Evolutionary conservation across 257 asterid species (phyloP), one percentile per base, ranked within the genome.

Genomic region (Solanum bukasovii): DNA sequence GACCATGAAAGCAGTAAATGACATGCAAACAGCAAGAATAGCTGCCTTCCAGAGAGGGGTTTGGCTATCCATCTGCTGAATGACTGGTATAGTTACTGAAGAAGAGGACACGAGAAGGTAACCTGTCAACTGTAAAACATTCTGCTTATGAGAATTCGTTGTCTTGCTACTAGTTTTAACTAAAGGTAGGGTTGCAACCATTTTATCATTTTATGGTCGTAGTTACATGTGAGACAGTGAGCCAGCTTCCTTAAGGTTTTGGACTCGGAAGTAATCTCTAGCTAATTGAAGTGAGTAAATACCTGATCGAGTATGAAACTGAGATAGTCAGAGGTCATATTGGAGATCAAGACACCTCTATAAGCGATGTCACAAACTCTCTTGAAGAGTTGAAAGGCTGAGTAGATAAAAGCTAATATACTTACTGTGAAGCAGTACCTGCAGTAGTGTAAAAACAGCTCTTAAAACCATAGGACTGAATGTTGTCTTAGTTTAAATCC

Each of bases 231-330:
- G 86, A 82, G 11, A 14, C 38, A 13, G 16, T 44, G 85, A 44
- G 16, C 65, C 67, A 79, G 7, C 85, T 44, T 27, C 40, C 38
- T 79, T 44, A 14, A 4, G 42, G 70, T 82, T 82, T 9, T 81
- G 70, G 42, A 27, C 70, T 82, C 6, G 7, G 70, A 82, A 18
- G 11, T 29, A 18, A 82, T 46, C 42, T 46, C 70, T 16, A 82
- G 70, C 20, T 82, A 29, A 49, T 18, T 49, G 14, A 25, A 82
- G 40, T 85, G 0, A 44, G 5, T 42, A 35, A 29, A 89, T 91
- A 94, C 98, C 93, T 93, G 95, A 81, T 95, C 93, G 34, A 94
- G 70, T 85, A 92, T 88, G 92, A 95, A 94, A 92, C 92, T 93
- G 88, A 90, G 88, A 89, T 92, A 93, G 74, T 95, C 98, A n/a